Evolutionary conservation across 352 stramenopile genomes (phyloP), one percentile per base, ranked within the genome.

Genomic region (Globisporangium apiculatum): DNA sequence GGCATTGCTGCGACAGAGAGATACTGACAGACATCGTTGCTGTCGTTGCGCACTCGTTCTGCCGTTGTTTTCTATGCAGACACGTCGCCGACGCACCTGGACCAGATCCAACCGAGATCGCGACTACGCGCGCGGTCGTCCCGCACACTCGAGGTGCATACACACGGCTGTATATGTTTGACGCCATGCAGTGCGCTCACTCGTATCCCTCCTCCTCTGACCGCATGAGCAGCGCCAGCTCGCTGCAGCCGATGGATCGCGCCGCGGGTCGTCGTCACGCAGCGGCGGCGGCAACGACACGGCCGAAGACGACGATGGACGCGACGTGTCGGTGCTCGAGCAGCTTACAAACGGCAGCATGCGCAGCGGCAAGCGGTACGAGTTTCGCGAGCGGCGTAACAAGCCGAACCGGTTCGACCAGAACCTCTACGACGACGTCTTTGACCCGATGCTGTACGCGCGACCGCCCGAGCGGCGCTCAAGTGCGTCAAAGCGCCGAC

Each of bases 351-450:
- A 40, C 15, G 24, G 45, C 42, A 31, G 48, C 48, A 18, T 14
- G 40, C 42, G 37, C 60, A 37, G 15, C 53, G 45, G 40, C 0
- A 49, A 48, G n/a, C 75, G 75, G 17, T 87, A 87, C 42, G 64
- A 75, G 37, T 72, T 91, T 17, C 81, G 81, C 18, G 70, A 79
- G 48, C 75, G 81, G 0, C 67, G 70, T 8, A 43, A 67, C 4
- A 87, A 86, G 48, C 72, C 80, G n/a, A 65, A 73, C 31, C 76
- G 69, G 14, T 88, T 88, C 61, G 76, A 89, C 38, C 66, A 76
- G 52, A 75, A 65, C 45, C 58, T 89, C 10, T 91, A 88, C 65
- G 78, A 91, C 57, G 76, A 89, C 46, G 75, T 87, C 36, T 91
- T 91, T 37, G 66, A 68, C 15, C 63, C 68, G 12, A 67, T 69